Evolutionary conservation across 1,284 basidiomycete species (phyloP).

Genomic region (Ganoderma sp.): DNA sequence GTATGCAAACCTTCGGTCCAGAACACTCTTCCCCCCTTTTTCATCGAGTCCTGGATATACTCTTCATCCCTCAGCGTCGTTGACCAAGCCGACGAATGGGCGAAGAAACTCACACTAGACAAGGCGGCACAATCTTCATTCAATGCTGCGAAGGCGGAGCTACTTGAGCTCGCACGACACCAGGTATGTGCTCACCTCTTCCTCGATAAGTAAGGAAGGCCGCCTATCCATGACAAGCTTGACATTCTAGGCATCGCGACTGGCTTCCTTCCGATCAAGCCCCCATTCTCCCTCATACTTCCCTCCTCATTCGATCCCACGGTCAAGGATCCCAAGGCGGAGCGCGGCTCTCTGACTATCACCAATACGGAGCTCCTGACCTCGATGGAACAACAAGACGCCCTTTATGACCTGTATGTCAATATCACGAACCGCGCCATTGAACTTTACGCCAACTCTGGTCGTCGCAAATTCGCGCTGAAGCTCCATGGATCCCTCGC

Average conservation of each 20-base stretch:
- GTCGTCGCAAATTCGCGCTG: conserved; percentile 82
- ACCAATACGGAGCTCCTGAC: conserved; percentile 69
- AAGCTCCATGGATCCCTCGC: conserved; percentile 86
- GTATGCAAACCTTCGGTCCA: conserved; percentile 40
- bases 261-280: conserved; percentile 71
- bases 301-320: conserved; percentile 30
- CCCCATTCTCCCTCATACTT: conserved; percentile 71
- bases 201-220: no score
- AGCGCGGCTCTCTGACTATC: conserved; percentile 50
- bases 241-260: conserved; percentile 79
- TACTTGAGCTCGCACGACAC: conserved; percentile 80
- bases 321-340: conserved; percentile 24
- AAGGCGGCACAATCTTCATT: conserved; percentile 53
- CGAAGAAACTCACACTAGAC: conserved; percentile 52
- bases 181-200: conserved; percentile 57
- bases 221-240: conserved; percentile 55
- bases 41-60: conserved; percentile 94
- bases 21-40: conserved; percentile 75
- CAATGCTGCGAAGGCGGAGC: conserved; percentile 78
- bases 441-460: conserved; percentile 80
- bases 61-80: conserved; percentile 89
- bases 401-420: conserved; percentile 80
- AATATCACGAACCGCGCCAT: conserved; percentile 80
- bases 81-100: conserved; percentile 84
- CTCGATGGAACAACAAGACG: conserved; percentile 60